phyloP scores from a whole-genome alignment of 257 asterid species.

The Solanum tarijense region DNA sequence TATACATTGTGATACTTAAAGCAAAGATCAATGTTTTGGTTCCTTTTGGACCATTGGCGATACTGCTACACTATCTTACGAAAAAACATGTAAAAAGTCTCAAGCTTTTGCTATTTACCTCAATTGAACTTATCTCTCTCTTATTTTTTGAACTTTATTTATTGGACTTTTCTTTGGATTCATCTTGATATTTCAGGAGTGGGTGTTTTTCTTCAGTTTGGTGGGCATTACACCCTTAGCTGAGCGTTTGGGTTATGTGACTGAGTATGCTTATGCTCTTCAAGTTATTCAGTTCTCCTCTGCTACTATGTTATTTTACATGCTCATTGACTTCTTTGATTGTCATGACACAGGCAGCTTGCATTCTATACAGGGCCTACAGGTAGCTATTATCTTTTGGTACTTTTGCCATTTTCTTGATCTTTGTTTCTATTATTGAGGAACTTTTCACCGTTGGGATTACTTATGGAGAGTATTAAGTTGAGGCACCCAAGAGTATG shows the following conservation, averaged over 20 bases:
- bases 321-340: background rate
- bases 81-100: slow-evolving; percentile 50
- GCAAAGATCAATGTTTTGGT: slow-evolving; percentile 78
- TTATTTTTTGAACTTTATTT: background rate
- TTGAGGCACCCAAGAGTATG: background rate
- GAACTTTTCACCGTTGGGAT: background rate
- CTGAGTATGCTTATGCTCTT: slow-evolving; percentile 56
- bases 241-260: slow-evolving; percentile 89
- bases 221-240: slow-evolving; percentile 88
- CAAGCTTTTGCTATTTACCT: background rate
- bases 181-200: slow-evolving; percentile 39
- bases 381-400: slow-evolving; percentile 24
- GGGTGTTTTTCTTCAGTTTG: slow-evolving; percentile 89
- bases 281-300: background rate
- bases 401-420: background rate
- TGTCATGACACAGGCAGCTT: slow-evolving; percentile 50
- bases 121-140: slow-evolving; percentile 2
- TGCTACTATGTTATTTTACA: background rate
- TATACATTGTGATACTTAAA: slow-evolving; percentile 53
- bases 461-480: background rate
- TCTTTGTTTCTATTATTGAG: background rate
- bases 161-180: background rate
- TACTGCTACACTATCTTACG: slow-evolving; percentile 56
- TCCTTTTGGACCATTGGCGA: slow-evolving; percentile 83
- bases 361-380: slow-evolving; percentile 64